These are phyloP conservation scores for Gymnopilus dilepis DNA, from an alignment of 768 basidiomycete genomes.

Conservation along the genomic window DNA sequence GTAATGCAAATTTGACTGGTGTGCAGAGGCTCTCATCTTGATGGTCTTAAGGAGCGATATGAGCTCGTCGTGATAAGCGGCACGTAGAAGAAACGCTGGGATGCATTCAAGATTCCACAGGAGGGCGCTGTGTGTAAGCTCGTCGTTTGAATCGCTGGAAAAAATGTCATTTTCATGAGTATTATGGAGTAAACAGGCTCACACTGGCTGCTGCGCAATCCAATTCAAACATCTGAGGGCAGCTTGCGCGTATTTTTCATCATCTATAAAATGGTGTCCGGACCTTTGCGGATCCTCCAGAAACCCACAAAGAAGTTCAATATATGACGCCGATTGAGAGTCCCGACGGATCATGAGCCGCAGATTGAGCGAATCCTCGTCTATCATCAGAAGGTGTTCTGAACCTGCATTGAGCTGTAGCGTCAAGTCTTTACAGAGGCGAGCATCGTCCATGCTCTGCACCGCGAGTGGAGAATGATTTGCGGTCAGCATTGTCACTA, in stretches of 20 bases:
- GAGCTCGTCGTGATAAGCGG: slow-evolving; percentile 3
- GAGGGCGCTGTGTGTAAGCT: neutral
- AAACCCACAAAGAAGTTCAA: slow-evolving; percentile 14
- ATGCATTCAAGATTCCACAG: slow-evolving; percentile 15
- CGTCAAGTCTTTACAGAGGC: slow-evolving; percentile 2
- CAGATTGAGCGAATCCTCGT: slow-evolving; percentile 12
- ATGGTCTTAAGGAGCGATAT: neutral
- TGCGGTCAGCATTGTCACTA: slow-evolving; percentile 12
- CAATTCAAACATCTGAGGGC: slow-evolving; percentile 9
- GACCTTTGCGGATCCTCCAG: slow-evolving; percentile 11
- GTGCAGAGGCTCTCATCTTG: neutral
- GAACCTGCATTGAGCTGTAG: neutral
- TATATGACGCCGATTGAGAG: slow-evolving; percentile 9
- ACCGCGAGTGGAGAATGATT: slow-evolving; percentile 8
- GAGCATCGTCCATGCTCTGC: neutral
- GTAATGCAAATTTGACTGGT: neutral
- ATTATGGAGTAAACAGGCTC: neutral
- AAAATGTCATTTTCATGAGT: neutral
- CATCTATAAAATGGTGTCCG: slow-evolving; percentile 12
- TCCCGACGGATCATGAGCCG: slow-evolving; percentile 15
- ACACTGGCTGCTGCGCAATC: neutral
- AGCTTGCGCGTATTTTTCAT: slow-evolving; percentile 3
- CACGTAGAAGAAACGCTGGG: slow-evolving; percentile 9
- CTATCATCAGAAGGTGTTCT: slow-evolving; percentile 13
- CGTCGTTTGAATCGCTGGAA: neutral